phyloP scores from a whole-genome alignment of 2,329 filamentous ascomycete species.

The Tolypocladium album region DNA sequence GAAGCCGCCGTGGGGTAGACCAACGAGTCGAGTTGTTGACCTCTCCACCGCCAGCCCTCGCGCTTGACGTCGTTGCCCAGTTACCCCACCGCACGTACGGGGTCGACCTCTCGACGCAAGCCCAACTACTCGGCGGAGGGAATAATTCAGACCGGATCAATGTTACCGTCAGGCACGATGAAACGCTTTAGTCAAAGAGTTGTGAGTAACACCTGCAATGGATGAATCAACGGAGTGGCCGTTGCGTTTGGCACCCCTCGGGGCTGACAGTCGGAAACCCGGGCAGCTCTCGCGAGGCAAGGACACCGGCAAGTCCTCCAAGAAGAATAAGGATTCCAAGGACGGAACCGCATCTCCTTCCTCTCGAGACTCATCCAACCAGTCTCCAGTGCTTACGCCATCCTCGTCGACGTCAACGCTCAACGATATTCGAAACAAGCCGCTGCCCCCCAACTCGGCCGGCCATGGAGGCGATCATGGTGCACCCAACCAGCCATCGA shows the following conservation, averaged over 20 bases:
- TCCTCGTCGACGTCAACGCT: constrained; percentile 83
- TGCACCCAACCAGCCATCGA: constrained; percentile 27
- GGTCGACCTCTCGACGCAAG: constrained; percentile 4
- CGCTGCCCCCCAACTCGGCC: constrained; percentile 48
- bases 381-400: constrained; percentile 61
- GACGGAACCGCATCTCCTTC: constrained; percentile 75
- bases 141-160: neutral
- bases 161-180: constrained; percentile 31
- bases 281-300: constrained; percentile 82
- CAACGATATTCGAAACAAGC: constrained; percentile 77
- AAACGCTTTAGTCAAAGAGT: constrained; percentile 97
- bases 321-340: constrained; percentile 62
- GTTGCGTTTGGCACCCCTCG: neutral
- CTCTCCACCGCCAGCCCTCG: constrained; percentile 4
- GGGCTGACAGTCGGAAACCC: constrained; percentile 1
- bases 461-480: constrained; percentile 32
- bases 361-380: constrained; percentile 40
- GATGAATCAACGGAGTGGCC: constrained; percentile 13
- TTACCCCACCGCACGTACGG: constrained; percentile 13
- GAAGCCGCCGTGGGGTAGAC: neutral
- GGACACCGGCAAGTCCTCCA: constrained; percentile 72
- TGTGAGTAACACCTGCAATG: constrained; percentile 11
- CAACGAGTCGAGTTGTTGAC: neutral
- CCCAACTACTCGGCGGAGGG: neutral
- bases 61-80: constrained; percentile 21